Base-by-base conservation (phyloP, 768 basidiomycete genomes). In the Naganishia friedmannii region DNA sequence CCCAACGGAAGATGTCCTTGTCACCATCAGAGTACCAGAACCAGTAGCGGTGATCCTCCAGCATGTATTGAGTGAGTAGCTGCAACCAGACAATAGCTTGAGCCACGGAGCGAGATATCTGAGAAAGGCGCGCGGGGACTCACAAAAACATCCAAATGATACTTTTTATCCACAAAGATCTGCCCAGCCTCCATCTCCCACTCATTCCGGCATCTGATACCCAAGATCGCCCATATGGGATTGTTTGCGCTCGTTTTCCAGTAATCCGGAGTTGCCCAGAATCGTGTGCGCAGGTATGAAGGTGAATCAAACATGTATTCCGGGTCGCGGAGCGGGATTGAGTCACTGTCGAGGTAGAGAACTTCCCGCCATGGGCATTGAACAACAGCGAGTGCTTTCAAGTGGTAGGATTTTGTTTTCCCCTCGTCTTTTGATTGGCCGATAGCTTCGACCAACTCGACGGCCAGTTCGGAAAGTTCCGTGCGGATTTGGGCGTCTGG, bases 141-240 rank as follows among this genome's bases (percentile, higher is more conserved):
- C 42, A 63, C 60, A 66, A 78, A 74, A 31, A 77, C 81, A 70
- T 84, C 84, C 28, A 84, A 73, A 68, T 84, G 83, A 13, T 73
- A 55, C 37, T 77, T 70, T 68, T 84, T 84, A 73, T 83, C 82
- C 53, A 84, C 75, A 53, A 84, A 74, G 68, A 84, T 80, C 73
- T 84, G 83, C 3, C 83, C 83, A 12, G 83, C 82, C 58, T 84
- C 84, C 73, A 80, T 78, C 66, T 84, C 82, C 81, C 80, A 84
- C 71, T 84, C 83, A 71, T 83, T 82, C 13, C 83, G 72, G 67
- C 83, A 84, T 56, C 83, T 79, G 0, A 83, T 78, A 39, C 82
- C 83, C 46, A 83, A 73, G 58, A 83, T 80, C 2, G 79, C 74
- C 83, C 83, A 83, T 53, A 84, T 81, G 0, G 81, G 74, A 48